Percentiles rank a stretch among this genome's conserved stretches.
These are phyloP conservation scores for Parietaria judaica DNA, from an alignment of 306 rosid species.

Conservation along the genomic window DNA sequence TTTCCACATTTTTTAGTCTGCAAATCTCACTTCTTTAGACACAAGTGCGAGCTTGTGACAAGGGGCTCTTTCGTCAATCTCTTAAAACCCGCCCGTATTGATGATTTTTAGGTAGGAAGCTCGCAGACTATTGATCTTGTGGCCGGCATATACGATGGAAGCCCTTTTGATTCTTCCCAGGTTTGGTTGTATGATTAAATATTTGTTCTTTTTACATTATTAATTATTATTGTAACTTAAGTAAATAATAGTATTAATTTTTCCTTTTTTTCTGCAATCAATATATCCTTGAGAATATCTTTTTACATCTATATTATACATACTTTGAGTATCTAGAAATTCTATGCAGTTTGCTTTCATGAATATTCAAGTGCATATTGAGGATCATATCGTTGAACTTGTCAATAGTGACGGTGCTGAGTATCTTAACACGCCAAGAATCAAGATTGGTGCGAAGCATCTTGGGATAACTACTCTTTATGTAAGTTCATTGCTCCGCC, in stretches of 20 bases:
- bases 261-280: neutral
- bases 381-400: constrained; percentile 67
- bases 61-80: neutral
- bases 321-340: constrained; percentile 11
- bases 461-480: constrained; percentile 78
- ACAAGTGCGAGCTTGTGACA: neutral
- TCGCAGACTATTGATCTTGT: constrained; percentile 47
- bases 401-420: constrained; percentile 38
- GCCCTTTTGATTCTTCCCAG: constrained; percentile 70
- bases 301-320: constrained; percentile 9
- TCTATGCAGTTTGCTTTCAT: constrained; percentile 71
- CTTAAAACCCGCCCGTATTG: constrained; percentile 5
- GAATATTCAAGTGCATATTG: constrained; percentile 69
- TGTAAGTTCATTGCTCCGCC: constrained; percentile 39
- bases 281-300: neutral
- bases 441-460: constrained; percentile 52
- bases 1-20: neutral
- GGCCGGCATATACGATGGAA: constrained; percentile 71
- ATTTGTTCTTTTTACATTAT: constrained; percentile 2
- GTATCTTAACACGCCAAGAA: constrained; percentile 37
- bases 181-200: constrained; percentile 31
- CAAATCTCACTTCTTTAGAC: neutral
- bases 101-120: constrained; percentile 58
- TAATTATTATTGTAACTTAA: neutral
- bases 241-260: too few relatives aligned